Evolutionary conservation across 305 asterid species (phyloP).

Genomic region (Galium porrigens): DNA sequence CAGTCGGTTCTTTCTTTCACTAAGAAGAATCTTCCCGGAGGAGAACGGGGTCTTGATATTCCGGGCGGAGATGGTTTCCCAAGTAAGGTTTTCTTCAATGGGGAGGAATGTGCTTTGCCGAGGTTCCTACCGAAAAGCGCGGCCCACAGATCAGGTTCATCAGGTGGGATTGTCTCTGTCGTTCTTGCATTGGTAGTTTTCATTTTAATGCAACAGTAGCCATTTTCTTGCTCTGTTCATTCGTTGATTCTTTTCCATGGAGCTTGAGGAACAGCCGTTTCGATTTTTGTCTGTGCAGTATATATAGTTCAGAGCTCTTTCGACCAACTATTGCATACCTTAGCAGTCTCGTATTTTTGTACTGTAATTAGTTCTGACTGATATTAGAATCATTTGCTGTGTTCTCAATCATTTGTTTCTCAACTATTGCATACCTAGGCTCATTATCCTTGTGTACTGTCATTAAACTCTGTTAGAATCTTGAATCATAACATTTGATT

Average conservation of each 20-base stretch:
- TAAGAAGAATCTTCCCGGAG: conserved; percentile 53
- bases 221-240: conserved; percentile 16
- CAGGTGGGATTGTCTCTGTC: conserved; percentile 17
- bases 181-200: conserved; percentile 21
- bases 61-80: conserved; percentile 79
- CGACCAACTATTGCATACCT: neutral
- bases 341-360: neutral
- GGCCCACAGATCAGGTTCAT: conserved; percentile 24
- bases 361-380: neutral
- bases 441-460: too few species aligned
- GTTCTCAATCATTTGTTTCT: too few species aligned
- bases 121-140: conserved; percentile 37
- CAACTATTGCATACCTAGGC: neutral
- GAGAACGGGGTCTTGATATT: conserved; percentile 19
- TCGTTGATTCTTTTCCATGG: conserved; percentile 40
- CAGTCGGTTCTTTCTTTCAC: conserved; percentile 80
- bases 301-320: neutral
- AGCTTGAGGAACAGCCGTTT: neutral
- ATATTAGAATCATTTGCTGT: too few species aligned
- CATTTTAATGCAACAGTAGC: conserved; percentile 34
- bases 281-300: neutral
- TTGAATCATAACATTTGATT: too few species aligned
- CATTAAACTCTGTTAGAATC: too few species aligned
- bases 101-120: conserved; percentile 80
- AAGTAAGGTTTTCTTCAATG: conserved; percentile 68